Percentiles rank a stretch among this genome's conserved stretches.
Conservation (phyloP, 2,329 filamentous ascomycete genomes). For the Fusarium tuaranense region DNA sequence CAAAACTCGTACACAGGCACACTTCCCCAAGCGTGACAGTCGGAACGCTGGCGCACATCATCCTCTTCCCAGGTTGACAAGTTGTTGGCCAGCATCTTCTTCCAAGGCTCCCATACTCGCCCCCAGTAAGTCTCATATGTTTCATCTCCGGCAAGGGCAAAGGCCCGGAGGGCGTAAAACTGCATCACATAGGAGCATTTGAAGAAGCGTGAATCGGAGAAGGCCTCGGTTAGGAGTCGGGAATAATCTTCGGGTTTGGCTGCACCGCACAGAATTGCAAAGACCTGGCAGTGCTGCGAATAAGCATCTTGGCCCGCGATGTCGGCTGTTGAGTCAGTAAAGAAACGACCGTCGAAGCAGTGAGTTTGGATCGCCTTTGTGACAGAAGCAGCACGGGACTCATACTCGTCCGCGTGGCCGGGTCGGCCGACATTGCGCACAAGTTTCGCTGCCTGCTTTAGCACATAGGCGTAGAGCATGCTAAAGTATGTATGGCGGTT, state of each 20-base stretch:
- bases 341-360: conserved; percentile 50
- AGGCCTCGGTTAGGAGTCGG: conserved; percentile 10
- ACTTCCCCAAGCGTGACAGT: conserved; percentile 29
- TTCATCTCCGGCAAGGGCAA: conserved; percentile 15
- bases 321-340: conserved; percentile 50
- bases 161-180: conserved; percentile 22
- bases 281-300: conserved; percentile 53
- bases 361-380: conserved; percentile 43
- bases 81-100: conserved; percentile 22
- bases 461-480: conserved; percentile 52
- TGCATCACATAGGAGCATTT: conserved; percentile 29
- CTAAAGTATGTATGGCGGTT: conserved; percentile 46
- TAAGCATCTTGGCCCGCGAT: conserved; percentile 42
- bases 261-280: conserved; percentile 49
- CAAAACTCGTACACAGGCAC: conserved; percentile 27
- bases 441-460: conserved; percentile 49
- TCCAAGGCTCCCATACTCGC: conserved; percentile 24
- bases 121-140: conserved; percentile 19
- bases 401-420: conserved; percentile 47
- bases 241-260: conserved; percentile 12
- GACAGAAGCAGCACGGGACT: conserved; percentile 39
- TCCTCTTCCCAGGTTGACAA: conserved; percentile 30
- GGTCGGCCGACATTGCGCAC: conserved; percentile 48
- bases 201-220: conserved; percentile 7
- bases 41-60: conserved; percentile 23